Evolutionary conservation across 2,329 filamentous ascomycete genomes (phyloP).

Genomic region (Fusarium keratoplasticum): DNA sequence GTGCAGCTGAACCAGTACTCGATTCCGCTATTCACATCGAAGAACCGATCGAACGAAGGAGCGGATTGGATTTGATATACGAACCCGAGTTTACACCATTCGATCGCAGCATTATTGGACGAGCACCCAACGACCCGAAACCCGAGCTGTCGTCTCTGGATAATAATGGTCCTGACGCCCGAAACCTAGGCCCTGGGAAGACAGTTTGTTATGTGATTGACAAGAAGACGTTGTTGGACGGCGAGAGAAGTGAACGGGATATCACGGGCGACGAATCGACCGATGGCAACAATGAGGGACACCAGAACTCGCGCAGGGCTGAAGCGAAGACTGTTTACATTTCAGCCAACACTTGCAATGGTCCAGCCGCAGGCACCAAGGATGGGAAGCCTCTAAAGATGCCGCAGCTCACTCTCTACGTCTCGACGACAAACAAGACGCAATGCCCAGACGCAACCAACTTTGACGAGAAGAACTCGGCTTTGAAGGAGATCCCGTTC

Average conservation of each 20-base stretch:
- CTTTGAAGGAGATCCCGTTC: constrained; percentile 59
- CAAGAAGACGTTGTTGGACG: constrained; percentile 45
- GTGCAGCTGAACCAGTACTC: constrained; percentile 64
- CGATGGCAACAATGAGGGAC: constrained; percentile 19
- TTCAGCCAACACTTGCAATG: constrained; percentile 86
- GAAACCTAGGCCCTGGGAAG: constrained; percentile 72
- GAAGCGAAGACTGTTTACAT: constrained; percentile 72
- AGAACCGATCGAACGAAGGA: constrained; percentile 14
- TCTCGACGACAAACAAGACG: constrained; percentile 67
- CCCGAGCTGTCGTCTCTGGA: constrained; percentile 60
- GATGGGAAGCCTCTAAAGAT: constrained; percentile 46
- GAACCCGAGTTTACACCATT: constrained; percentile 71
- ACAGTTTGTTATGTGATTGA: constrained; percentile 60
- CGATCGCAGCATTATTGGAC: constrained; percentile 72
- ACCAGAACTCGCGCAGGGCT: constrained; percentile 46
- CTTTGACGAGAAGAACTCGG: constrained; percentile 30
- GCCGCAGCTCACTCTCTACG: constrained; percentile 81
- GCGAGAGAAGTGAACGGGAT: constrained; percentile 19
- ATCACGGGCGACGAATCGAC: constrained; percentile 22
- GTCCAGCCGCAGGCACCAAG: constrained; percentile 65
- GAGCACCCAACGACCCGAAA: constrained; percentile 56
- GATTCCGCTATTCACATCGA: constrained; percentile 27
- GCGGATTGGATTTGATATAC: constrained; percentile 56
- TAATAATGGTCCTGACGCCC: constrained; percentile 73
- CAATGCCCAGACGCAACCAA: constrained; percentile 45